A percentile compares a stretch with the other conserved stretches of the same genome.
Evolutionary conservation across 2,329 filamentous ascomycete species (phyloP).

Genomic region (Calcarisporium arbuscula): DNA sequence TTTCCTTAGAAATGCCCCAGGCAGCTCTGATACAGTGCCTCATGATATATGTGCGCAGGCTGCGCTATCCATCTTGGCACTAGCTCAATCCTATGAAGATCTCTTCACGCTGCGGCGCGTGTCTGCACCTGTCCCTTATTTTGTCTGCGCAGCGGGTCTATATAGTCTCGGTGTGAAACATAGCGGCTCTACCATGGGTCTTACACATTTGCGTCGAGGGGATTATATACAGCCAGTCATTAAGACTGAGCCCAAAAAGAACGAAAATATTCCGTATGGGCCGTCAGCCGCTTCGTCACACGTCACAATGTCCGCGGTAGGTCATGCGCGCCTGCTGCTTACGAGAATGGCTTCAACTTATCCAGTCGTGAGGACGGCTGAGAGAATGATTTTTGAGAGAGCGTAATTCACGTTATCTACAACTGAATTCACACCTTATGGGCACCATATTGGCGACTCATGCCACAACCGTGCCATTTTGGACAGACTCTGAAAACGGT

Average conservation of each 20-base stretch:
- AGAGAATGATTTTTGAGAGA: conserved; percentile 2
- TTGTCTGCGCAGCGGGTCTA: conserved; percentile 10
- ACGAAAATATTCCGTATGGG: no score
- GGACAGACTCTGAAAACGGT: no score
- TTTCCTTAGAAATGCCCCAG: no score
- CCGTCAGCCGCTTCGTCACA: no score
- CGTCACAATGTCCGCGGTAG: conserved; percentile 4
- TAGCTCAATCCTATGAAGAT: conserved; percentile 12
- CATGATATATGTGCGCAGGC: conserved; percentile 7
- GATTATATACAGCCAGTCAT: no score
- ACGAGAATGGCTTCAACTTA: conserved; percentile 5
- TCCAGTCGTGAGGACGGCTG: not conserved
- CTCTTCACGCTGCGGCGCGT: conserved; percentile 14
- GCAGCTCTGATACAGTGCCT: conserved; percentile 6
- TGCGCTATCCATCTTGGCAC: conserved; percentile 7
- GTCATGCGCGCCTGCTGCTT: conserved; percentile 6
- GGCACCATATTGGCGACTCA: no score
- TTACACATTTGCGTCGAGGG: no score
- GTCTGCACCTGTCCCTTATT: conserved; percentile 10
- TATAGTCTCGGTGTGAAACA: conserved; percentile 5
- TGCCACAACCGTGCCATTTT: no score
- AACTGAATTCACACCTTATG: no score
- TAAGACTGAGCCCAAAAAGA: no score
- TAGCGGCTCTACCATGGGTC: no score
- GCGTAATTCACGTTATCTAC: no score